Conservation (phyloP, 371 early-diverging fungal species). For the Rhizomucor miehei region DNA sequence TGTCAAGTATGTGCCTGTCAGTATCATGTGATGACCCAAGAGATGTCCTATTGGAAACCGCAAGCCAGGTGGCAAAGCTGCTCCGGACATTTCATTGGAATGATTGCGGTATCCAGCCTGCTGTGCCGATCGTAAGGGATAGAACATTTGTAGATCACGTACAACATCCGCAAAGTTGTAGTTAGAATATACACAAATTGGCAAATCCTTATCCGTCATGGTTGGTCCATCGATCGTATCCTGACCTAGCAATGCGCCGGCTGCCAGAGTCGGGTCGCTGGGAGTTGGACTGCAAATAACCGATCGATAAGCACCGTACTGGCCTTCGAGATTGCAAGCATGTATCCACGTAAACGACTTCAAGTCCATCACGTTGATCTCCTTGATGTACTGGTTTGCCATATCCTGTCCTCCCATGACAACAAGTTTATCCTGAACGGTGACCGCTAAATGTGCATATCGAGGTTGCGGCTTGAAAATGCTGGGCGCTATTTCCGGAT, state of each 20-base stretch:
- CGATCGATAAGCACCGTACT: slow-evolving; percentile 77
- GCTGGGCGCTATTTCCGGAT: slow-evolving; percentile 41
- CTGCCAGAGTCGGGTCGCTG: slow-evolving; percentile 5
- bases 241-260: slow-evolving; percentile 1
- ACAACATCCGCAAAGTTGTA: slow-evolving; percentile 77
- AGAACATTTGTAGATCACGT: slow-evolving; percentile 65
- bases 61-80: slow-evolving; percentile 69
- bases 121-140: slow-evolving; percentile 23
- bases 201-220: slow-evolving; percentile 5
- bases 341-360: slow-evolving; percentile 58
- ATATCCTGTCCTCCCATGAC: slow-evolving; percentile 77
- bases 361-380: slow-evolving; percentile 68
- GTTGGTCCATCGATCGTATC: background rate
- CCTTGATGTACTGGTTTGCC: slow-evolving; percentile 67
- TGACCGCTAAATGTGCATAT: slow-evolving; percentile 68
- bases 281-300: slow-evolving; percentile 48
- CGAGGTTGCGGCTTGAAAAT: slow-evolving; percentile 58
- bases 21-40: slow-evolving; percentile 66
- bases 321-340: slow-evolving; percentile 56
- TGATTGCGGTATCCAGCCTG: slow-evolving; percentile 35
- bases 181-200: slow-evolving; percentile 69
- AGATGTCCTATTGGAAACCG: slow-evolving; percentile 72
- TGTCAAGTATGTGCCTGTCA: slow-evolving; percentile 75
- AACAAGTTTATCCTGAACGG: slow-evolving; percentile 54
- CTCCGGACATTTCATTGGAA: slow-evolving; percentile 61